phyloP scores from a whole-genome alignment of 208 protist species.

The Leishmania amazonensis region DNA sequence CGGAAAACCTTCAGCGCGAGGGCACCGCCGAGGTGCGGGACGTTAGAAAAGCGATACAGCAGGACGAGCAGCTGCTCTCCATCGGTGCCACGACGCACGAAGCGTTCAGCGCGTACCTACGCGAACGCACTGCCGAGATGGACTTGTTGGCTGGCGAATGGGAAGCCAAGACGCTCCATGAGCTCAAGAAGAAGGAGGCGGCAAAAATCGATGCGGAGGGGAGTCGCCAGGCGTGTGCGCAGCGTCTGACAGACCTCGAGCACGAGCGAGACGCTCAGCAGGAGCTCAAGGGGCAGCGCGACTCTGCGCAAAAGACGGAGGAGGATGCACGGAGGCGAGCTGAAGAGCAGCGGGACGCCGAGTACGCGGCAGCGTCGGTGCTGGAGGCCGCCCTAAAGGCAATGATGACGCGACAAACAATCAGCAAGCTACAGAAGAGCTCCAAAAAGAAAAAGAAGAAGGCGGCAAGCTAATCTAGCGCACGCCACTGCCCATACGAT shows the following conservation, averaged over 20 bases:
- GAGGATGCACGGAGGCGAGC: constrained; percentile 34
- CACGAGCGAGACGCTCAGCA: constrained; percentile 54
- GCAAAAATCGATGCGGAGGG: constrained; percentile 85
- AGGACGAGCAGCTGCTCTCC: constrained; percentile 37
- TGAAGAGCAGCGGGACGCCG: constrained; percentile 43
- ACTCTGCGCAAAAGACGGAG: constrained; percentile 34
- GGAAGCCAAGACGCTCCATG: constrained; percentile 77
- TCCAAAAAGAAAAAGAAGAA: constrained; percentile 67
- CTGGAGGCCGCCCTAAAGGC: constrained; percentile 82
- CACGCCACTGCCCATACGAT: too few relatives aligned
- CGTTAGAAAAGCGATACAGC: constrained; percentile 42
- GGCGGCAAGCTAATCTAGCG: neutral
- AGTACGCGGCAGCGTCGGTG: constrained; percentile 76
- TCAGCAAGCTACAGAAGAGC: constrained; percentile 78
- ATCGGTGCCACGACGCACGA: constrained; percentile 59
- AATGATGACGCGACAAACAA: constrained; percentile 76
- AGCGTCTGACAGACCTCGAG: constrained; percentile 63
- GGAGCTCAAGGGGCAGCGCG: constrained; percentile 56
- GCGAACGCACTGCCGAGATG: constrained; percentile 64
- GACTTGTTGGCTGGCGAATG: constrained; percentile 74
- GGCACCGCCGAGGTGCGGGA: constrained; percentile 49
- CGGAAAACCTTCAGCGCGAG: constrained; percentile 67
- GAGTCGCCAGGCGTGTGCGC: constrained; percentile 72
- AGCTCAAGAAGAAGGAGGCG: constrained; percentile 77
- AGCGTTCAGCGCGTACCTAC: constrained; percentile 73